Base-by-base conservation (phyloP, 768 basidiomycete genomes). In the Boletellus ananas region DNA sequence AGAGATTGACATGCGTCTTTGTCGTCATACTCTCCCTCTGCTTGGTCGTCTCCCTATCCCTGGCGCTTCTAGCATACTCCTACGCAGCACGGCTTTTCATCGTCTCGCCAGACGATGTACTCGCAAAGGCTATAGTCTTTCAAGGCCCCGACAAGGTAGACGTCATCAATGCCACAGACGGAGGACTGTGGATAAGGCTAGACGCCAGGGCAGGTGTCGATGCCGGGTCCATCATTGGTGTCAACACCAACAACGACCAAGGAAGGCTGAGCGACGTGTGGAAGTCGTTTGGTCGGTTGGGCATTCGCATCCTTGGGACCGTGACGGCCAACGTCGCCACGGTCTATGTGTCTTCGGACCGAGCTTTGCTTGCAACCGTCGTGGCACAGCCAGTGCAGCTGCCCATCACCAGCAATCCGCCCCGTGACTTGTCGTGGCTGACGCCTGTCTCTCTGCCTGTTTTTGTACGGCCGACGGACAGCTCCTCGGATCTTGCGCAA, bases 201-300 rank as follows among this genome's bases (percentile, higher is more conserved):
- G 68, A 77, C 16, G 83, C 75, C 4, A 70, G 75, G 42, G 60
- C 86, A 14, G 88, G 88, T 0, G 52, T 90, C n/a, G 80, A 90
- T 61, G 86, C 83, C 7, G 85, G 84, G 2, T 63, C 72, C 9
- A 69, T 81, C 17, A 69, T 86, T 13, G 84, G 79, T 1, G 75
- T 86, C 12, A 79, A 79, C 47, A 68, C 69, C 11, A 68, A 25
- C 23, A 25, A 25, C 23, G 23, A 71, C 8, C 72, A 87, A 48
- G 70, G 71, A 27, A 34, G 80, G 6, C 51, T 81, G 40, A 54
- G 61, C n/a, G 67, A 66, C 39, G 50, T 80, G 27, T 85, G 83
- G 83, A 89, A 85, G 66, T 70, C 77, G 2, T 50, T 89, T 16
- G 88, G 87, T 3, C 74, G 85, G 31, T 83, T 85, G 77, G 79